A percentile compares a stretch with the other conserved stretches of the same genome.
phyloP scores from a whole-genome alignment of 2,329 filamentous ascomycete genomes.

The Calycina herbarum region DNA sequence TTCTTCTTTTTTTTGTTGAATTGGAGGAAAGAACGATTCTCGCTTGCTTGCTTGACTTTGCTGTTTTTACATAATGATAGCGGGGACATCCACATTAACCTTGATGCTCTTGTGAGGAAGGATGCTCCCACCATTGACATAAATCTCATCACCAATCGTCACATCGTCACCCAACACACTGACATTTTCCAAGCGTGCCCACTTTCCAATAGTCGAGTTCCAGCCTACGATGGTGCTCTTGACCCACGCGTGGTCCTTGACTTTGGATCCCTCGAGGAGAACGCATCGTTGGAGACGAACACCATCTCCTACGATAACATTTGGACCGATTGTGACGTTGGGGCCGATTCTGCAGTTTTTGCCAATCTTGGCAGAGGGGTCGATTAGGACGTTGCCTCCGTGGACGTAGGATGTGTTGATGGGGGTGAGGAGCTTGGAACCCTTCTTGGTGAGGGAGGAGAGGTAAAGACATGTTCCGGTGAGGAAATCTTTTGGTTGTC shows the following conservation, averaged over 20 bases:
- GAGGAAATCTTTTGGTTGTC: slow-evolving; percentile 97
- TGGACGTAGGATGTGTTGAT: slow-evolving; percentile 77
- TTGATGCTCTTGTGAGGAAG: slow-evolving; percentile 99
- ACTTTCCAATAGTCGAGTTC: slow-evolving; percentile 94
- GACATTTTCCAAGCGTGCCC: slow-evolving; percentile 96
- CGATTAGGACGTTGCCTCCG: slow-evolving; percentile 93
- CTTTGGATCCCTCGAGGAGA: slow-evolving; percentile 82
- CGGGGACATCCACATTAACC: slow-evolving; percentile 83
- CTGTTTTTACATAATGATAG: slow-evolving; percentile 62
- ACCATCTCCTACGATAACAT: slow-evolving; percentile 89
- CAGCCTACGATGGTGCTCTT: slow-evolving; percentile 98
- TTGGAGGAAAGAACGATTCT: not conserved
- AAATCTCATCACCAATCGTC: slow-evolving; percentile 95
- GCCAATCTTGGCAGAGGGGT: slow-evolving; percentile 92
- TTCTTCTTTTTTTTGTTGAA: not conserved
- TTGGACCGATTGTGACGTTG: slow-evolving; percentile 93
- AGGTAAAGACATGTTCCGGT: slow-evolving; percentile 96
- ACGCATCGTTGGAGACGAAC: slow-evolving; percentile 93
- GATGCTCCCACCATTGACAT: slow-evolving; percentile 95
- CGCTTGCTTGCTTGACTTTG: not conserved
- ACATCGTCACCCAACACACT: slow-evolving; percentile 98
- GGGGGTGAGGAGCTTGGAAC: slow-evolving; percentile 78
- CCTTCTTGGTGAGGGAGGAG: slow-evolving; percentile 85
- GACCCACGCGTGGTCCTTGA: slow-evolving; percentile 98
- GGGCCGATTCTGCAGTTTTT: slow-evolving; percentile 98